Evolutionary conservation across 2,329 filamentous ascomycete species (phyloP), one percentile per base, ranked within the genome.

Genomic region (Pseudogymnoascus sp.): DNA sequence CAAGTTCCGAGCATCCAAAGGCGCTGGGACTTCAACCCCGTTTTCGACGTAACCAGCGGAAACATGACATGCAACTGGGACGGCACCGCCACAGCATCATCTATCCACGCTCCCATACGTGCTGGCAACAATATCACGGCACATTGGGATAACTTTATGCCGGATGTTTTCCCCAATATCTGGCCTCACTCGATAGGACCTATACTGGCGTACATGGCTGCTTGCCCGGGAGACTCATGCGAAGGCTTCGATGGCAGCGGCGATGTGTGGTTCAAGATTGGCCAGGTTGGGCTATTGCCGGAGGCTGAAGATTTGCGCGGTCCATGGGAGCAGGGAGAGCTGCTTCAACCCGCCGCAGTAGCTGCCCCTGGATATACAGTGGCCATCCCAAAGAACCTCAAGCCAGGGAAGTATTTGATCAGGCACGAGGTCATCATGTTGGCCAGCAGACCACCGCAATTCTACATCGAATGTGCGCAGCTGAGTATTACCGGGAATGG

Each of bases 231-330:
- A 41, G 33, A 58, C 7, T 43, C 60, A 11, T 65, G 64, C 33
- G 64, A 52, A 40, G 59, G 49, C 9, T 65, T 58, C 12, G 37
- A 64, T 31, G 62, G 55, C 4, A 49, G 59, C 16, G 64, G 62
- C 16, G 63, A 33, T 35, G 55, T 65, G 5, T 65, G 64, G 64
- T 65, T 65, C 40, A 65, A 65, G 62, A 65, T 65, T 28, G 63
- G 23, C 2, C 55, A 64, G 25, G 58, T 49, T 14, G 62, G 64
- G n/a, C 28, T 65, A 21, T 33, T 31, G 16, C 52, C 62, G 14
- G 60, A 43, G 14, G 62, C 62, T 16, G 41, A 5, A 41, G 61
- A 64, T 40, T 12, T 64, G 5, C 31, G 43, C 14, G 61, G 37
- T 6, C 60, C 63, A 14, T 65, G 63, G 64, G 7, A 25, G 23